Percentiles rank a stretch among this genome's conserved stretches.
These are phyloP conservation scores for Spergularia azorica DNA, from an alignment of 179 eudicot species.

Conservation along the genomic window DNA sequence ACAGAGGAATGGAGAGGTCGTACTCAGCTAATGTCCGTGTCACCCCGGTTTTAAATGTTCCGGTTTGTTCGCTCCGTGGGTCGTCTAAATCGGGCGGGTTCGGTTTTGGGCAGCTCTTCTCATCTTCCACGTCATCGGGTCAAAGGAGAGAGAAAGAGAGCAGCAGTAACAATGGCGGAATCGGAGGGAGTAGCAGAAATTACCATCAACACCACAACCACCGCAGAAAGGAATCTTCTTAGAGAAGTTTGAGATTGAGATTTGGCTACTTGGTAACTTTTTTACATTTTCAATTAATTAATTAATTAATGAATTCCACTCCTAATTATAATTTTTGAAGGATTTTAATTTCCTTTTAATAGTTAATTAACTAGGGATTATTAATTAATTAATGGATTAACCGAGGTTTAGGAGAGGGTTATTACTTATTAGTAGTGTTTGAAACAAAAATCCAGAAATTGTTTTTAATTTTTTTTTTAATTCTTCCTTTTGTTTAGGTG, in stretches of 20 bases:
- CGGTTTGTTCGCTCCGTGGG: conserved; percentile 72
- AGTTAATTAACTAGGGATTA: too few species aligned
- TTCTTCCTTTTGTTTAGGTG: too few species aligned
- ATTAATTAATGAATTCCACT: not conserved
- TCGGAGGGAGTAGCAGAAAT: not conserved
- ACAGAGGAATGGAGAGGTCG: conserved; percentile 73
- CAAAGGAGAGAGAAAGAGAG: conserved; percentile 38
- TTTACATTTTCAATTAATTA: not conserved
- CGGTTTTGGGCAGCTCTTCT: conserved; percentile 51
- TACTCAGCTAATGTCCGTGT: conserved; percentile 86
- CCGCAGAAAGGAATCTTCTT: too few species aligned
- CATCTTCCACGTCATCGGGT: conserved; percentile 35
- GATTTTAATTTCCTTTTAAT: not conserved
- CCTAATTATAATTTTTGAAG: too few species aligned
- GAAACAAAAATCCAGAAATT: not conserved
- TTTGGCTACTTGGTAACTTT: not conserved
- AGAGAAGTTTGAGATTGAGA: not conserved
- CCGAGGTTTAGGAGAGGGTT: too few species aligned
- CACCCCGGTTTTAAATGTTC: conserved; percentile 89
- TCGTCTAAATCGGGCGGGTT: conserved; percentile 66
- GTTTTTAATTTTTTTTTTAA: not conserved
- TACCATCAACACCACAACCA: not conserved
- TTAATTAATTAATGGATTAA: not conserved
- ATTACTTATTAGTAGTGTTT: too few species aligned
- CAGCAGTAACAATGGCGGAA: not conserved